phyloP scores from a whole-genome alignment of 352 stramenopile genomes.

The Globisporangium viniferum region DNA sequence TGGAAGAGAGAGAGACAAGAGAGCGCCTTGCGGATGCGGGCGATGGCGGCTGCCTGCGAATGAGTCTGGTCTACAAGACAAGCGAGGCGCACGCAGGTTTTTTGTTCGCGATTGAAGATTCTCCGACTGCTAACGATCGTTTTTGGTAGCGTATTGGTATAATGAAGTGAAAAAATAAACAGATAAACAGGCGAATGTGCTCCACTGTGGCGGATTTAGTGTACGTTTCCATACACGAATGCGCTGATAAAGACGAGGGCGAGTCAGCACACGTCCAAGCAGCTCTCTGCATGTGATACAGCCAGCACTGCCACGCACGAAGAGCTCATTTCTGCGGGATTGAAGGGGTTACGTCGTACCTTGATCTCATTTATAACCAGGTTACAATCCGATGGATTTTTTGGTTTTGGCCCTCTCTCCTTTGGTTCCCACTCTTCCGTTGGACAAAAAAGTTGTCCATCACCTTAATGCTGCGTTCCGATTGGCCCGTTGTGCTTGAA shows the following conservation, averaged over 20 bases:
- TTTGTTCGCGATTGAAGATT: no score
- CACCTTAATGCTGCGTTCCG: not conserved
- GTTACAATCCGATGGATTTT: constrained; percentile 1
- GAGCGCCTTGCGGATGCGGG: not conserved
- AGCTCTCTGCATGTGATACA: no score
- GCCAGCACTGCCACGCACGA: not conserved
- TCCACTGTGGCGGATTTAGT: not conserved
- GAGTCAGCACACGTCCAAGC: no score
- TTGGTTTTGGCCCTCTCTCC: no score
- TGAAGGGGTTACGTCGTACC: not conserved
- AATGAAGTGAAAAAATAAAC: not conserved
- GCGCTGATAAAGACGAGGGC: no score
- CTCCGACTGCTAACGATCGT: not conserved
- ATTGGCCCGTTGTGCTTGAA: not conserved
- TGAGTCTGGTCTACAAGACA: no score
- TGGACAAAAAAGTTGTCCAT: not conserved
- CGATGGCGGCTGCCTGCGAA: not conserved
- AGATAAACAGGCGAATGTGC: not conserved
- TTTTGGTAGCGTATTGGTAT: not conserved
- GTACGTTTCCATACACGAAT: no score
- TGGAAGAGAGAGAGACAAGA: not conserved
- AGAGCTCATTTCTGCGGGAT: not conserved
- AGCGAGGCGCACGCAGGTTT: no score
- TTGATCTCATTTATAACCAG: not conserved
- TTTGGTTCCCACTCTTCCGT: not conserved